Conservation (phyloP, 2,329 filamentous ascomycete genomes). For the Pseudogymnoascus sp. region DNA sequence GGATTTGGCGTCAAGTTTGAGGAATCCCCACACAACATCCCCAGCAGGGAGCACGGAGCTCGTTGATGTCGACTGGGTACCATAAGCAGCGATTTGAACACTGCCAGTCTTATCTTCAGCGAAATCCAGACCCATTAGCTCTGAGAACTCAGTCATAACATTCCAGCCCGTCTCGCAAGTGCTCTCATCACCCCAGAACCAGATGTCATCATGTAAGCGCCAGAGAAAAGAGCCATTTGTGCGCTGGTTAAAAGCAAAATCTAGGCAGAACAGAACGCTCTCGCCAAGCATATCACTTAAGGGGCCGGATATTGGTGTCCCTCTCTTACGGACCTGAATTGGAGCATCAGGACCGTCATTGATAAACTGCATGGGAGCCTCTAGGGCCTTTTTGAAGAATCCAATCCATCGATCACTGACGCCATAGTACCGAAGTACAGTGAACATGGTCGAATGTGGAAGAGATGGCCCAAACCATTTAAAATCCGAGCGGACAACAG, state of each 20-base stretch:
- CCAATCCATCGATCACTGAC: constrained; percentile 46
- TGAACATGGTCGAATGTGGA: constrained; percentile 51
- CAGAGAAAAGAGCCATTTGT: constrained; percentile 48
- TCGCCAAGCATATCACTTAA: constrained; percentile 55
- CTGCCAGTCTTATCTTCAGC: constrained; percentile 51
- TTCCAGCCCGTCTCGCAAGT: constrained; percentile 49
- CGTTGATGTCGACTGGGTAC: constrained; percentile 9
- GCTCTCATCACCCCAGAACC: constrained; percentile 55
- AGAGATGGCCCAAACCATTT: constrained; percentile 49
- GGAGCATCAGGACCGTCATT: constrained; percentile 42
- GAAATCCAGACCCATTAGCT: constrained; percentile 46
- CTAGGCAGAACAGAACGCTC: constrained; percentile 53
- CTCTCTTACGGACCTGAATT: constrained; percentile 41
- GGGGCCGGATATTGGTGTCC: constrained; percentile 50
- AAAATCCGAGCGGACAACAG: constrained; percentile 50
- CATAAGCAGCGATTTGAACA: constrained; percentile 28
- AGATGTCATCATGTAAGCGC: constrained; percentile 57
- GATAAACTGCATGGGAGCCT: constrained; percentile 48
- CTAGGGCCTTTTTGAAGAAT: constrained; percentile 53
- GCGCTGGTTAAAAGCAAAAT: constrained; percentile 53
- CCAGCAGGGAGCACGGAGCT: constrained; percentile 37
- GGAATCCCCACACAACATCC: constrained; percentile 49
- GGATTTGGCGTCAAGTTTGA: constrained; percentile 39
- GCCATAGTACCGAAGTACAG: constrained; percentile 50
- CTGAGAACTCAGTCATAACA: constrained; percentile 45